Evolutionary conservation across 306 rosid genomes (phyloP).

Genomic region (Inga oerstediana): DNA sequence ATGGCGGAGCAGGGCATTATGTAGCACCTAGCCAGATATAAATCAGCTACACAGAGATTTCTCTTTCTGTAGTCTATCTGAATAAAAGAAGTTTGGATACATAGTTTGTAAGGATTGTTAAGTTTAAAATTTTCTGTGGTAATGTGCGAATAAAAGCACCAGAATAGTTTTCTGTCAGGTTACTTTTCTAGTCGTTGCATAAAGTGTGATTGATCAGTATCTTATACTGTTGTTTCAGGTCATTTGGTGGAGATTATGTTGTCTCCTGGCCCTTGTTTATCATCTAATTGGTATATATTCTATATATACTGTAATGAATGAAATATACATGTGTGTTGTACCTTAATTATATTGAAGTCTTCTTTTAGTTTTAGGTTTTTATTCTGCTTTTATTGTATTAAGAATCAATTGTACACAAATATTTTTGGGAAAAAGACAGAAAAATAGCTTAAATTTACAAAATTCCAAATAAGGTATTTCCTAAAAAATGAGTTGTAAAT

Average conservation of each 20-base stretch:
- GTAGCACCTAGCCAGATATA: not conserved
- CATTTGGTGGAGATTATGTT: not conserved
- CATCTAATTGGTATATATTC: too few relatives aligned
- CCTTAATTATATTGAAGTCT: not conserved
- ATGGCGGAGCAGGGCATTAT: slow-evolving; percentile 20
- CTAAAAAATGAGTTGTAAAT: too few relatives aligned
- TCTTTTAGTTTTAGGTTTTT: too few relatives aligned
- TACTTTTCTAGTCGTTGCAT: not conserved
- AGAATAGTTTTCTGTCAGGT: not conserved
- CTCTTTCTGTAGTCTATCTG: not conserved
- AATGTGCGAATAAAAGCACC: not conserved
- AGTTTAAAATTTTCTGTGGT: not conserved
- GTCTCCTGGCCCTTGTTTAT: not conserved
- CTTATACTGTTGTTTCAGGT: too few relatives aligned
- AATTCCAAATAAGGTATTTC: too few relatives aligned
- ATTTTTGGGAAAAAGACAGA: too few relatives aligned
- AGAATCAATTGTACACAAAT: too few relatives aligned
- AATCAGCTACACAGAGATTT: not conserved
- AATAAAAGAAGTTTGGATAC: not conserved
- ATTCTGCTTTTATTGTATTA: too few relatives aligned
- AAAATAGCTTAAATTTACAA: too few relatives aligned
- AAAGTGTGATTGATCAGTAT: not conserved
- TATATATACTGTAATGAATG: too few relatives aligned
- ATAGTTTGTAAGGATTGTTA: not conserved
- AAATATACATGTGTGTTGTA: too few relatives aligned